Percentiles rank a stretch among this genome's conserved stretches.
Conservation (phyloP, 2,329 filamentous ascomycete genomes). For the Fusarium sp. region DNA sequence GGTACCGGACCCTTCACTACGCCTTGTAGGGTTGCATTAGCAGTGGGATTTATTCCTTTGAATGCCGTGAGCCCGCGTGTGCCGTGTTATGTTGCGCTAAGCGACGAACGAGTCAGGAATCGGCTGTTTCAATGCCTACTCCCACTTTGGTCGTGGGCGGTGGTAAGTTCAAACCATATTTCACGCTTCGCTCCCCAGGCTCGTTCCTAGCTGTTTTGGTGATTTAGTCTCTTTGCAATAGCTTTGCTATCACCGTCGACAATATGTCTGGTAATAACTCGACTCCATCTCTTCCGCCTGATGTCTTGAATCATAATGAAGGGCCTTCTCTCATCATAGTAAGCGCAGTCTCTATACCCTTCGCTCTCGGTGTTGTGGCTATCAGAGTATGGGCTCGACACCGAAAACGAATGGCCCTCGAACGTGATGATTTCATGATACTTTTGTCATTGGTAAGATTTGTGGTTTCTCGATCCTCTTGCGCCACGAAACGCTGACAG, state of each 20-base stretch:
- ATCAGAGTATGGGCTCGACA: background rate
- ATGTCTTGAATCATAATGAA: background rate
- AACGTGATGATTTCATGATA: constrained; percentile 1
- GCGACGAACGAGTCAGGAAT: background rate
- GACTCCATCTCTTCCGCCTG: background rate
- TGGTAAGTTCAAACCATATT: background rate
- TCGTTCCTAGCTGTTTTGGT: rapidly evolving
- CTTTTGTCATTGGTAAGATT: background rate
- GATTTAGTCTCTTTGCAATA: rapidly evolving
- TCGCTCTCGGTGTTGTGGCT: background rate
- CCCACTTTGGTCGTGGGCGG: background rate
- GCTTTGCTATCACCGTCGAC: rapidly evolving
- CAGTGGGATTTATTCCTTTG: background rate
- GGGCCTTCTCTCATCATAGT: background rate
- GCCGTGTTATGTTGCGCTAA: background rate
- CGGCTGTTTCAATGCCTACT: background rate
- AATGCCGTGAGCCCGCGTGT: background rate
- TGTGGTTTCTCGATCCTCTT: too few relatives aligned
- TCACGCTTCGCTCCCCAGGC: background rate
- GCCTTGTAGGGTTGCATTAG: background rate
- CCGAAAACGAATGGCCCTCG: background rate
- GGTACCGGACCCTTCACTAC: background rate
- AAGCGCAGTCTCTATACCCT: background rate
- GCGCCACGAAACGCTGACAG: background rate
- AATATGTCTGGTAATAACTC: background rate